These are phyloP conservation scores for Exserohilum turcica DNA, from an alignment of 2,329 filamentous ascomycete species.

Conservation along the genomic window DNA sequence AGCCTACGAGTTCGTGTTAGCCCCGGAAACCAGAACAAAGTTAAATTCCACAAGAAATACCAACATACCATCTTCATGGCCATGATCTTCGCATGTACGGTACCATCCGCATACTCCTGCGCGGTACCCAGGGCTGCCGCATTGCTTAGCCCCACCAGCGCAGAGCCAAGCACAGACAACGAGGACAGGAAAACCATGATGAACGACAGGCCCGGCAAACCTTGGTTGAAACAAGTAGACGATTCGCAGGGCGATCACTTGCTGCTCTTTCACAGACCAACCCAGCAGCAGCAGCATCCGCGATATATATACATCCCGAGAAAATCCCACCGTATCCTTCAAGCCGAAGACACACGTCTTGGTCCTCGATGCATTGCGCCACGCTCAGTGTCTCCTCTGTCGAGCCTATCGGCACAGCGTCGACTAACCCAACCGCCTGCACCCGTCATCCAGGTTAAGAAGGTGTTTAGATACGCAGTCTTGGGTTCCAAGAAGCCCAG, in stretches of 20 bases:
- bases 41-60: not conserved
- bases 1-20: slow-evolving; percentile 20
- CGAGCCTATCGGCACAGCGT: too few relatives aligned
- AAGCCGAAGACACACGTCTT: slow-evolving; percentile 1
- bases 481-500: slow-evolving; percentile 2
- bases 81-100: slow-evolving; percentile 44
- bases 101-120: slow-evolving; percentile 43
- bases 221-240: not conserved
- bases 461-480: slow-evolving; percentile 12
- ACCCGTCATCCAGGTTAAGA: slow-evolving; percentile 11
- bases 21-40: not conserved
- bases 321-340: not conserved
- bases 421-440: not conserved
- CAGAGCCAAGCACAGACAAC: slow-evolving; percentile 22
- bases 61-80: slow-evolving; percentile 36
- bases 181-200: slow-evolving; percentile 22
- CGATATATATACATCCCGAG: slow-evolving; percentile 1
- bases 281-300: not conserved
- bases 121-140: slow-evolving; percentile 31
- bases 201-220: not conserved
- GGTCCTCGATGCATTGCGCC: too few relatives aligned
- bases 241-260: too few relatives aligned
- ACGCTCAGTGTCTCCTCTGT: too few relatives aligned
- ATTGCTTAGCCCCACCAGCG: slow-evolving; percentile 26
- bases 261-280: not conserved